Evolutionary conservation across 805 yeast genomes (phyloP), one percentile per base, ranked within the genome.

Genomic region (Brettanomyces nanus): DNA sequence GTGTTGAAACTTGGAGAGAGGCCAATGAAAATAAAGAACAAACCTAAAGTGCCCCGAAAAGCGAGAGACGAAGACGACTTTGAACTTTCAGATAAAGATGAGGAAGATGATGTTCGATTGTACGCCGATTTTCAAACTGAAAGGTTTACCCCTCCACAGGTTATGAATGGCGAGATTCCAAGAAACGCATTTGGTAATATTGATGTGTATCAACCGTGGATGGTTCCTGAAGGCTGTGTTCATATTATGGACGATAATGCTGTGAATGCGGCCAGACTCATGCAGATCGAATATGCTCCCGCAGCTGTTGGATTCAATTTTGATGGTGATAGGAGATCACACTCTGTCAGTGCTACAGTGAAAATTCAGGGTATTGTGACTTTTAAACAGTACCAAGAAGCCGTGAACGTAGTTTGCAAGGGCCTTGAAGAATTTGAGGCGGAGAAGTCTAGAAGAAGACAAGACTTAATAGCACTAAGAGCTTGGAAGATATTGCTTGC

Each of bases 241-340:
- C 71, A 85, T 38, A 61, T 87, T 5, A 62, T 69, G 5, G 59
- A 73, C 47, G 68, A 72, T 28, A 58, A 69, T 40, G 75, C 83
- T 0, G 75, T 72, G 28, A 67, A 66, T 34, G 96, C 97, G 0
- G 95, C 95, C 0, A 71, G 71, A 41, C 52, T 77, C 1, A 49
- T 89, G 9, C 75, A 72, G 0, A 68, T 90, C 5, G 95, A 85
- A 46, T 86, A 69, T 62, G 97, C 95, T 0, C 79, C 76, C 34
- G 97, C 97, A 0, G 89, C 87, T 2, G 79, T 80, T 2, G 85
- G 89, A 0, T 90, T 92, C 61, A 92, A 85, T 39, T 92, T 84
- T 59, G 47, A 46, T 3, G 51, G 53, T 1, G 71, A 67, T 21
- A 58, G 61, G 31, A 54, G 66, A 31, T 56, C 66, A 21, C 50